A percentile compares a stretch with the other conserved stretches of the same genome.
Evolutionary conservation across 768 basidiomycete genomes (phyloP).

Genomic region (Leccinum obscurum): DNA sequence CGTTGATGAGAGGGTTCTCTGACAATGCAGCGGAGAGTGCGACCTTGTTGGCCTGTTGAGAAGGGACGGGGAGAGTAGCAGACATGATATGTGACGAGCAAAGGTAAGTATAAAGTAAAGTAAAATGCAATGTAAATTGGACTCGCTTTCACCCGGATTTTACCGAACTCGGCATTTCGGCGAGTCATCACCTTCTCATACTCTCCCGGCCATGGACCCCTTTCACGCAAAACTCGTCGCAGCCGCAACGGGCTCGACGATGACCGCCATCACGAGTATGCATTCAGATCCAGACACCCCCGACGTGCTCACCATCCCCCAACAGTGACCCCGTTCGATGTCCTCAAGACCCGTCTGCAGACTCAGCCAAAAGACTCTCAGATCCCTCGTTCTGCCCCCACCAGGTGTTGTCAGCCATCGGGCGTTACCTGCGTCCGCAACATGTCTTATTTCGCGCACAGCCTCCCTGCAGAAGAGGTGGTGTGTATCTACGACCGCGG

Average conservation of each 20-base stretch:
- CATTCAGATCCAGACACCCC: constrained; percentile 9
- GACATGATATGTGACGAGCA: constrained; percentile 17
- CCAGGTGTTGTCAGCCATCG: constrained; percentile 70
- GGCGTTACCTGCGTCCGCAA: constrained; percentile 58
- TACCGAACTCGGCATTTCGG: constrained; percentile 19
- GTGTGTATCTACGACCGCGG: constrained; percentile 83
- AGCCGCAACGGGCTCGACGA: constrained; percentile 73
- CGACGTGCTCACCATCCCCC: constrained; percentile 8
- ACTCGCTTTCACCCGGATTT: constrained; percentile 21
- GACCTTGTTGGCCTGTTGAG: constrained; percentile 77
- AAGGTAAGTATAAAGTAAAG: neutral
- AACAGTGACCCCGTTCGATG: constrained; percentile 98
- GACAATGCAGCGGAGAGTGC: constrained; percentile 74
- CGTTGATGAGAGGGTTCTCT: constrained; percentile 43
- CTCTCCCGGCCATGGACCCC: constrained; percentile 48
- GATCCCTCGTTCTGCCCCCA: constrained; percentile 52
- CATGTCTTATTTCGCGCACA: constrained; percentile 71
- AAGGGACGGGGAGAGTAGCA: constrained; percentile 59
- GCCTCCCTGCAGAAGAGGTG: constrained; percentile 58
- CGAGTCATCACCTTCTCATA: neutral
- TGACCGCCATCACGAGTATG: constrained; percentile 84
- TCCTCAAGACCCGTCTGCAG: constrained; percentile 94
- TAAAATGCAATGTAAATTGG: neutral
- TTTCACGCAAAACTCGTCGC: constrained; percentile 80
- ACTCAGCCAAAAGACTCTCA: constrained; percentile 71